A percentile compares a stretch with the other conserved stretches of the same genome.
Evolutionary conservation across 2,329 filamentous ascomycete genomes (phyloP).

Genomic region (Lachnellula subtilissima): DNA sequence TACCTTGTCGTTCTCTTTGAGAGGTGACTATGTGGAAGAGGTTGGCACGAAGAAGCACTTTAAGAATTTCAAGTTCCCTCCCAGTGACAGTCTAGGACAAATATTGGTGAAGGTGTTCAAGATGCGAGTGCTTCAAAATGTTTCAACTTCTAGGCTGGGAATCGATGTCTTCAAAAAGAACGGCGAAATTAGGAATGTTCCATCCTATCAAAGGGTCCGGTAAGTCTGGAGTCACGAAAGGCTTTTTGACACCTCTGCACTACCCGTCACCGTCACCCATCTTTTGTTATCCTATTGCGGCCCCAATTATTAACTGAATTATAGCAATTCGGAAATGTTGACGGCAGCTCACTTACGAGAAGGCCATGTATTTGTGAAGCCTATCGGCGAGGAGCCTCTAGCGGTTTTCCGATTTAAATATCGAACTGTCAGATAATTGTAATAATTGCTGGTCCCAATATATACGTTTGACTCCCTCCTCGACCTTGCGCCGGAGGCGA

Average conservation of each 20-base stretch:
- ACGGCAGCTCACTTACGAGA: no score
- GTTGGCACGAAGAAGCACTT: not conserved
- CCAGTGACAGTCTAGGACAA: not conserved
- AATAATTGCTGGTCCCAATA: no score
- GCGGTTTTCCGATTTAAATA: slow-evolving; percentile 10
- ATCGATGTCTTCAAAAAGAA: not conserved
- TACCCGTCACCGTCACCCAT: no score
- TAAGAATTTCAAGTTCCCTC: not conserved
- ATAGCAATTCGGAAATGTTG: no score
- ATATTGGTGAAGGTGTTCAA: not conserved
- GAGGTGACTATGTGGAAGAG: not conserved
- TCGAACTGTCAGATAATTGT: not conserved
- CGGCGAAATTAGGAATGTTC: not conserved
- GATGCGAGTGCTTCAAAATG: not conserved
- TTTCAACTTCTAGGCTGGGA: not conserved
- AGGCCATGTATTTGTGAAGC: not conserved
- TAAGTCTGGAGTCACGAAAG: not conserved
- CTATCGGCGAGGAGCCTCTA: not conserved
- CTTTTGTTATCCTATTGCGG: no score
- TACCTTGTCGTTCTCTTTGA: not conserved
- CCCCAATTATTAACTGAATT: no score
- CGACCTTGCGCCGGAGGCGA: no score
- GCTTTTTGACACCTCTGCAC: no score
- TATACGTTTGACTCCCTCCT: no score
- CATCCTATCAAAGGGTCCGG: not conserved